Evolutionary conservation across 2,329 filamentous ascomycete genomes (phyloP).

Genomic region (Ophiostoma triangulosporum): DNA sequence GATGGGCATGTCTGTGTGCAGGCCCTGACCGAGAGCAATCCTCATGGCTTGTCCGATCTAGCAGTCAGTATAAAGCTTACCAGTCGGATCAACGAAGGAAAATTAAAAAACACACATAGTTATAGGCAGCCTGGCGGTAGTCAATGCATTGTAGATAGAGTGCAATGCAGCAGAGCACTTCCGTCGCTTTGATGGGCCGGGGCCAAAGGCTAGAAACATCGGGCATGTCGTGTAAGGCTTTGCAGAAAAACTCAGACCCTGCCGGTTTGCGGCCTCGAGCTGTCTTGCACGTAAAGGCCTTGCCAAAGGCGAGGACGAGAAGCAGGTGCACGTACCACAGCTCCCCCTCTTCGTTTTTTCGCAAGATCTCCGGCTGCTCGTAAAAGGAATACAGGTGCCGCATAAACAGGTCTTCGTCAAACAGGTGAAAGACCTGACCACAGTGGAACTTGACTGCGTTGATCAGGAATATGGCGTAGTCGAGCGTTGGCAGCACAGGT

Average conservation of each 20-base stretch:
- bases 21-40: not conserved
- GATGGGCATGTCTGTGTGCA: conserved; percentile 1
- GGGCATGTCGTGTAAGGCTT: not conserved
- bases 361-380: not conserved
- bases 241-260: not conserved
- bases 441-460: conserved; percentile 4
- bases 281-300: not conserved
- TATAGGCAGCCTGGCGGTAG: not conserved
- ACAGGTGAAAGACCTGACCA: conserved; percentile 1
- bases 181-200: not conserved
- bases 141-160: not conserved
- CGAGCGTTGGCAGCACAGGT: not conserved
- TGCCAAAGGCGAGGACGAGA: not conserved
- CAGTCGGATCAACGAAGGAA: too few species aligned
- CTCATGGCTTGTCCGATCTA: conserved; percentile 3
- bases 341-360: not conserved
- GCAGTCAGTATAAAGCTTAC: not conserved
- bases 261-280: not conserved
- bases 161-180: not conserved
- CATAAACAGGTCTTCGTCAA: conserved; percentile 1
- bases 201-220: not conserved
- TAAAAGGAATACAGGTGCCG: not conserved
- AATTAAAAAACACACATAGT: not conserved
- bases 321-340: conserved; percentile 1
- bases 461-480: conserved; percentile 1